A percentile compares a stretch with the other conserved stretches of the same genome.
These are phyloP conservation scores for Rhodotorula sp. DNA, from an alignment of 1,284 basidiomycete genomes.

Conservation along the genomic window DNA sequence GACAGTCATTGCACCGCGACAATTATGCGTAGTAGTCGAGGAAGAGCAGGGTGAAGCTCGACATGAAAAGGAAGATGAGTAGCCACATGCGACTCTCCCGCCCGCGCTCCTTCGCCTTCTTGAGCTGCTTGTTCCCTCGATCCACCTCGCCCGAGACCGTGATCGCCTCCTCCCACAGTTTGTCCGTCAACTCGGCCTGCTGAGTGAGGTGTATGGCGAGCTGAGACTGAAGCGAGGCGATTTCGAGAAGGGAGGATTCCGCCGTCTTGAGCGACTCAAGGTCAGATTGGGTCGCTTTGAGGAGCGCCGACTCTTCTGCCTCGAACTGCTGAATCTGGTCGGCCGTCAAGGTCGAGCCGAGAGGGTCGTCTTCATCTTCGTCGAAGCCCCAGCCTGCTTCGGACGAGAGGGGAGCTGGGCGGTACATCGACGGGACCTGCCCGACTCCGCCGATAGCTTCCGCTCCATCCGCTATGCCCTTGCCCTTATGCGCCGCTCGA, in stretches of 20 bases:
- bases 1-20: not conserved
- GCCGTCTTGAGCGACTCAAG: slow-evolving; percentile 82
- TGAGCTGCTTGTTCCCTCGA: slow-evolving; percentile 79
- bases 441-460: not conserved
- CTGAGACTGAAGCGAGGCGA: slow-evolving; percentile 83
- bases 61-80: slow-evolving; percentile 78
- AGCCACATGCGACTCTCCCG: slow-evolving; percentile 79
- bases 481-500: slow-evolving; percentile 57
- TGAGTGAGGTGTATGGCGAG: slow-evolving; percentile 77
- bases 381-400: slow-evolving; percentile 6
- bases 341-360: slow-evolving; percentile 66
- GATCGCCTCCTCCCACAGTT: slow-evolving; percentile 84
- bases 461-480: slow-evolving; percentile 6
- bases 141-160: slow-evolving; percentile 76
- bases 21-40: slow-evolving; percentile 61
- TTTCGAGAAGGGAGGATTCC: slow-evolving; percentile 81
- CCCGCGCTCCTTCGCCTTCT: slow-evolving; percentile 74
- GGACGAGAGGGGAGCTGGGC: slow-evolving; percentile 6
- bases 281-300: slow-evolving; percentile 76
- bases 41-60: slow-evolving; percentile 80
- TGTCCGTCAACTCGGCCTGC: slow-evolving; percentile 85
- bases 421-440: slow-evolving; percentile 21
- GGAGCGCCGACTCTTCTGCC: slow-evolving; percentile 77
- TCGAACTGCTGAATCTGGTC: slow-evolving; percentile 90
- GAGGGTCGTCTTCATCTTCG: slow-evolving; percentile 57